Evolutionary conservation across 2,329 filamentous ascomycete genomes (phyloP).

Genomic region (Sclerotinia borealis): DNA sequence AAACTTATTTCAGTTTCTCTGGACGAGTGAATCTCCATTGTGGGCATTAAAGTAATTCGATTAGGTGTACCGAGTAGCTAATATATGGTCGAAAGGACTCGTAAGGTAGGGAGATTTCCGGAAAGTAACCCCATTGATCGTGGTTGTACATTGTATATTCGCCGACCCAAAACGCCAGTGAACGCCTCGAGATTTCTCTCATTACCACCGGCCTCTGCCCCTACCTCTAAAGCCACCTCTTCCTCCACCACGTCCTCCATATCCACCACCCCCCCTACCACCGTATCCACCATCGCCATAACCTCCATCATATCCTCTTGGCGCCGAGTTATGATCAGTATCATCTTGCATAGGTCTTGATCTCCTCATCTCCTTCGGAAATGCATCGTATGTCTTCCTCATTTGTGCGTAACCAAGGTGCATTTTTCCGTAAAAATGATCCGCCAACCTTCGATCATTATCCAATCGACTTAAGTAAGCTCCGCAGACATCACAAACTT

Average conservation of each 20-base stretch:
- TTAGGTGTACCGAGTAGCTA: neutral
- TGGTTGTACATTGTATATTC: neutral
- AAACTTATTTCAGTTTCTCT: neutral
- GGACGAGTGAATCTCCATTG: neutral
- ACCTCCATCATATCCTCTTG: conserved; percentile 48
- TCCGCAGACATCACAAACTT: conserved; percentile 97
- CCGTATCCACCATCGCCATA: conserved; percentile 39
- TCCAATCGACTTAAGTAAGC: conserved; percentile 89
- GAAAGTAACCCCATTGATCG: neutral
- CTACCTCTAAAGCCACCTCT: conserved; percentile 26
- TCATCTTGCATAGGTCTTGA: conserved; percentile 50
- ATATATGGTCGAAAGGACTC: neutral
- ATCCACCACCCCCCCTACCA: conserved; percentile 39
- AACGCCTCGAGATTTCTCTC: neutral
- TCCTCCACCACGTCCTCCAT: conserved; percentile 27
- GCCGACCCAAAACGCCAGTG: conserved; percentile 7
- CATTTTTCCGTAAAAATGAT: conserved; percentile 99
- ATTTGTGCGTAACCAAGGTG: conserved; percentile 97
- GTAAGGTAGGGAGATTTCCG: neutral
- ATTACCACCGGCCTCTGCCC: conserved; percentile 27
- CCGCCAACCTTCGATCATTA: conserved; percentile 87
- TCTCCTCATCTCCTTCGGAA: conserved; percentile 79
- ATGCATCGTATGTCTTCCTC: conserved; percentile 84
- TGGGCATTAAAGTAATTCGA: neutral
- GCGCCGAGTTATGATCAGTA: conserved; percentile 46